Evolutionary conservation across 306 rosid genomes (phyloP).

Genomic region (Quercus gilva): DNA sequence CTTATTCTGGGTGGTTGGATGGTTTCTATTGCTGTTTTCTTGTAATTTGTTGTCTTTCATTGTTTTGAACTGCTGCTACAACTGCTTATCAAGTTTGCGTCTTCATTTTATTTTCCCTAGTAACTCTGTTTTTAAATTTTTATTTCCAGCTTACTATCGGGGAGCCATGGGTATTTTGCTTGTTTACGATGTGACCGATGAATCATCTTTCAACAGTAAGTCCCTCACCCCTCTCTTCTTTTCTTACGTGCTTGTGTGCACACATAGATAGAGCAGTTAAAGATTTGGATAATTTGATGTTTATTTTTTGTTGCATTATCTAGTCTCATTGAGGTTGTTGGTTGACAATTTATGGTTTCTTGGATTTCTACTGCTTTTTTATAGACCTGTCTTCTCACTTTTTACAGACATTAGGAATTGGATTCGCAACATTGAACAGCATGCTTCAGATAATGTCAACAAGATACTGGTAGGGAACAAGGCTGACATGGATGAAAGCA

Average conservation of each 20-base stretch:
- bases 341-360: not conserved
- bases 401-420: slow-evolving; percentile 89
- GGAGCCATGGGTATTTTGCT: slow-evolving; percentile 99
- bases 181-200: slow-evolving; percentile 92
- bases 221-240: not conserved
- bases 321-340: not conserved
- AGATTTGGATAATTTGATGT: slow-evolving; percentile 11
- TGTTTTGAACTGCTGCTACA: not conserved
- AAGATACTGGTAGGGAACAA: slow-evolving; percentile 95
- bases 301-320: not conserved
- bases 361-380: slow-evolving; percentile 5
- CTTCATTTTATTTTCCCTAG: not conserved
- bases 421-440: slow-evolving; percentile 96
- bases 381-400: slow-evolving; percentile 16
- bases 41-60: not conserved
- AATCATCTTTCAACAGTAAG: slow-evolving; percentile 93
- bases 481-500: slow-evolving; percentile 96
- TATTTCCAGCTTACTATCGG: slow-evolving; percentile 82
- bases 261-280: not conserved
- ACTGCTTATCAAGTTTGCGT: not conserved
- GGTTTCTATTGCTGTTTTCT: not conserved
- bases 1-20: not conserved
- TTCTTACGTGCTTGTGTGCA: no score
- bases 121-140: not conserved
- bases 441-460: slow-evolving; percentile 92